Evolutionary conservation across 495 filamentous ascomycete genomes (phyloP).

Genomic region (Talaromyces ruber): DNA sequence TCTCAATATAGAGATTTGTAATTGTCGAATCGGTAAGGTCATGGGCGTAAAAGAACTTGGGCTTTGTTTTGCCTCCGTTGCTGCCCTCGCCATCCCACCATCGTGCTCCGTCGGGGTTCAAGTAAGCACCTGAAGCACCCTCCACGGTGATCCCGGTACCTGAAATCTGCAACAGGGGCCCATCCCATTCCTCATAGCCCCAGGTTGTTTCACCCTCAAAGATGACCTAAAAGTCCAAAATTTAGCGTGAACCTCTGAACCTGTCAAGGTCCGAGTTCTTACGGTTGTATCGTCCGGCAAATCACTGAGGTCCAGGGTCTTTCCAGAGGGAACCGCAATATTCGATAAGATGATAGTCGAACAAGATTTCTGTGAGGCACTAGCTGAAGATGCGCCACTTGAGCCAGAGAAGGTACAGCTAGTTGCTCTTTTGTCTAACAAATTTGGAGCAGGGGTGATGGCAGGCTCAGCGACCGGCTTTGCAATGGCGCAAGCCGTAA

Average conservation of each 20-base stretch:
- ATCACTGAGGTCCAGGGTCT: conserved; percentile 37
- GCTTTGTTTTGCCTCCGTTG: conserved; percentile 45
- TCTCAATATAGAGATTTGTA: conserved; percentile 25
- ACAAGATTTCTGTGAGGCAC: conserved; percentile 30
- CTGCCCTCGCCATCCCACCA: conserved; percentile 47
- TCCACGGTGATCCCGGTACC: conserved; percentile 39
- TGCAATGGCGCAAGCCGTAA: conserved; percentile 10
- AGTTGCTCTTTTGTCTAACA: conserved; percentile 5
- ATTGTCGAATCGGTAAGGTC: conserved; percentile 28
- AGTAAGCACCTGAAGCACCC: conserved; percentile 29
- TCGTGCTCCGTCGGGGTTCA: conserved; percentile 36
- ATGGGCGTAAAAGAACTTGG: conserved; percentile 46
- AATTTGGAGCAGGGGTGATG: conserved; percentile 15
- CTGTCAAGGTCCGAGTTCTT: conserved; percentile 13
- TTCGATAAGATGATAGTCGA: conserved; percentile 33
- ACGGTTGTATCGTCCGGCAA: conserved; percentile 36
- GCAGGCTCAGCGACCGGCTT: conserved; percentile 15
- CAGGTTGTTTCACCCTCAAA: conserved; percentile 43
- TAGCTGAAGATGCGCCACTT: conserved; percentile 25
- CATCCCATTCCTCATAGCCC: conserved; percentile 40
- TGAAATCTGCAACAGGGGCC: conserved; percentile 39
- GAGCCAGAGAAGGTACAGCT: conserved; percentile 31
- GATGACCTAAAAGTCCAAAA: conserved; percentile 22
- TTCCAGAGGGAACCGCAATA: conserved; percentile 37
- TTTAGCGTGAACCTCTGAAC: conserved; percentile 1